These are phyloP conservation scores for Cyclocybe aegerita DNA, from an alignment of 768 basidiomycete genomes.

Conservation along the genomic window DNA sequence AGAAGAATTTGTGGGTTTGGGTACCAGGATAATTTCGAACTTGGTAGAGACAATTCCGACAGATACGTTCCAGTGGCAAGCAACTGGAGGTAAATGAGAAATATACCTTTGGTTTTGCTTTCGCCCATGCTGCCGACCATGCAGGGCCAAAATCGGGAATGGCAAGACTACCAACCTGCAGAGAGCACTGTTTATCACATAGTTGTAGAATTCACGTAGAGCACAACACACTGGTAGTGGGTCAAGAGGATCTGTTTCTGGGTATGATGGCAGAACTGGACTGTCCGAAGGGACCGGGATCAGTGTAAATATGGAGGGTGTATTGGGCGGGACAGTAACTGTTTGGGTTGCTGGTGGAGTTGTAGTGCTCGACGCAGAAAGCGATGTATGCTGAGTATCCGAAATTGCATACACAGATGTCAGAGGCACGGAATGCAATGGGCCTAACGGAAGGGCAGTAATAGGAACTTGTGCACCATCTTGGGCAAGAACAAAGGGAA, in stretches of 20 bases:
- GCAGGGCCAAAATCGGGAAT: conserved; percentile 51
- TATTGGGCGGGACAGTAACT: neutral
- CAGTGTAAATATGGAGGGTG: conserved; percentile 41
- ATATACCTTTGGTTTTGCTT: conserved; percentile 54
- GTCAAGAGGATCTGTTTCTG: conserved; percentile 49
- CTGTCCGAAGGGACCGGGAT: conserved; percentile 61
- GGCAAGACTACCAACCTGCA: conserved; percentile 33
- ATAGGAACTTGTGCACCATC: neutral
- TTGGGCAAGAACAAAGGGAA: conserved; percentile 4
- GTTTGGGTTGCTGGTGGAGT: neutral
- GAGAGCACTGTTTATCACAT: conserved; percentile 1
- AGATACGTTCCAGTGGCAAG: neutral
- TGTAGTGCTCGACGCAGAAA: neutral
- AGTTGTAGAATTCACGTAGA: neutral
- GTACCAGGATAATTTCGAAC: neutral
- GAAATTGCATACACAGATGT: neutral
- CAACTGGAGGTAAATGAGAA: neutral
- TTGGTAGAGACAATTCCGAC: neutral
- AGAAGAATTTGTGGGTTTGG: too few relatives aligned
- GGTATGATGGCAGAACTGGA: conserved; percentile 53
- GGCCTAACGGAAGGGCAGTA: too few relatives aligned
- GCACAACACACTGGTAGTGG: conserved; percentile 54
- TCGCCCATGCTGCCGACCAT: conserved; percentile 59
- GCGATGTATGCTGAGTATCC: too few relatives aligned
- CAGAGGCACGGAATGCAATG: too few relatives aligned